These are phyloP conservation scores for Thalia dealbata DNA, from an alignment of 176 grass and related monocot species.

Conservation along the genomic window DNA sequence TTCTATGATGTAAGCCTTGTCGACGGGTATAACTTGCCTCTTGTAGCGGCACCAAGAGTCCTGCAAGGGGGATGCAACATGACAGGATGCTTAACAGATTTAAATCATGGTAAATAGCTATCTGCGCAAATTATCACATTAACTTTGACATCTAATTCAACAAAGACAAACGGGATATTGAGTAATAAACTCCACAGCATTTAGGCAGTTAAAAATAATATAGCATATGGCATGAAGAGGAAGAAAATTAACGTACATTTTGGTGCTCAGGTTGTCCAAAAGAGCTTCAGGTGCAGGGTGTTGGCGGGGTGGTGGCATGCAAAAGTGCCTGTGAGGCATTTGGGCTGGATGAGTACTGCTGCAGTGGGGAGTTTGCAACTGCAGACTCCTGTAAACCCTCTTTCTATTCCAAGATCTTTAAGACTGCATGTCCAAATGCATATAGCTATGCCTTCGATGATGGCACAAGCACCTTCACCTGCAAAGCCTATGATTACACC, in stretches of 20 bases:
- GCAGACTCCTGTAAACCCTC: conserved; percentile 58
- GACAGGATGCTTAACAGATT: conserved; percentile 65
- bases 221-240: too few species aligned
- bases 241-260: neutral
- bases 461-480: conserved; percentile 70
- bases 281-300: conserved; percentile 63
- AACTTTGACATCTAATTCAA: too few species aligned
- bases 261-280: conserved; percentile 46
- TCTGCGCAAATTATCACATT: too few species aligned
- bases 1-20: conserved; percentile 88
- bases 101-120: conserved; percentile 48
- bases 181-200: neutral
- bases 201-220: too few species aligned
- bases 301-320: conserved; percentile 52
- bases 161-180: too few species aligned
- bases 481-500: conserved; percentile 57
- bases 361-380: conserved; percentile 74
- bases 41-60: conserved; percentile 40
- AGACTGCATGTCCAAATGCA: conserved; percentile 67
- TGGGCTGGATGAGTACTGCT: conserved; percentile 71
- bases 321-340: conserved; percentile 85
- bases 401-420: conserved; percentile 62
- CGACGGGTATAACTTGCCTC: conserved; percentile 82
- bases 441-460: conserved; percentile 96
- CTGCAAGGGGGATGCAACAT: conserved; percentile 43